Evolutionary conservation across 495 filamentous ascomycete genomes (phyloP).

Genomic region (Neurospora sublineolata): DNA sequence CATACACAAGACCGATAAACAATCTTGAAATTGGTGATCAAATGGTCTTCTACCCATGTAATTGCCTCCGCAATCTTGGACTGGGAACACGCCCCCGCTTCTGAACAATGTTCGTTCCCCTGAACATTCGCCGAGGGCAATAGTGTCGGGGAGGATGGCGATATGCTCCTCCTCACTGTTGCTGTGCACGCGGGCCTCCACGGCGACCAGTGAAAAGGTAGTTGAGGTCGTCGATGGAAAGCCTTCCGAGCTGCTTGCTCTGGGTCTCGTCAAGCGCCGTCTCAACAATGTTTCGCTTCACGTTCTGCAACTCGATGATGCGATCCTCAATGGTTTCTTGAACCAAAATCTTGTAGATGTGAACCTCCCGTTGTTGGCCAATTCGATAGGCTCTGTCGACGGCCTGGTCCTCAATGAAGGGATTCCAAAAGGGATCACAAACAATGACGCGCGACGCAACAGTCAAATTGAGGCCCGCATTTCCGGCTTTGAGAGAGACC

Average conservation of each 20-base stretch:
- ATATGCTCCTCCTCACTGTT: not conserved
- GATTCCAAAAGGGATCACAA: slow-evolving; percentile 95
- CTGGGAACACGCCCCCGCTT: not conserved
- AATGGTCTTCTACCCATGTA: not conserved
- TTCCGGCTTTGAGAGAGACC: slow-evolving; percentile 82
- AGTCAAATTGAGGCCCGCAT: slow-evolving; percentile 80
- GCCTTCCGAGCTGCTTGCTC: slow-evolving; percentile 47
- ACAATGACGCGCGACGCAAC: slow-evolving; percentile 84
- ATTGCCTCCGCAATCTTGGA: not conserved
- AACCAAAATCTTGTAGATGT: slow-evolving; percentile 72
- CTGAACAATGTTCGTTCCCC: not conserved
- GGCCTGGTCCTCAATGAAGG: slow-evolving; percentile 88
- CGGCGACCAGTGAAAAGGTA: slow-evolving; percentile 51
- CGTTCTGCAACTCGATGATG: slow-evolving; percentile 73
- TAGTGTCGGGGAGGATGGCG: not conserved
- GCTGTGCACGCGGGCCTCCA: not conserved
- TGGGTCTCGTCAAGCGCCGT: slow-evolving; percentile 75
- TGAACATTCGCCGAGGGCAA: not conserved
- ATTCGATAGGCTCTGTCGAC: slow-evolving; percentile 90
- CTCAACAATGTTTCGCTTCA: slow-evolving; percentile 69
- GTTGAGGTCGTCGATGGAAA: slow-evolving; percentile 53
- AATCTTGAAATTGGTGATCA: not conserved
- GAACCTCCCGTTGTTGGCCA: slow-evolving; percentile 64
- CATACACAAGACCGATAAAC: not conserved
- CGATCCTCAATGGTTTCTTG: slow-evolving; percentile 79